Conservation (phyloP, 768 basidiomycete genomes). For the Austroboletus eburneus region DNA sequence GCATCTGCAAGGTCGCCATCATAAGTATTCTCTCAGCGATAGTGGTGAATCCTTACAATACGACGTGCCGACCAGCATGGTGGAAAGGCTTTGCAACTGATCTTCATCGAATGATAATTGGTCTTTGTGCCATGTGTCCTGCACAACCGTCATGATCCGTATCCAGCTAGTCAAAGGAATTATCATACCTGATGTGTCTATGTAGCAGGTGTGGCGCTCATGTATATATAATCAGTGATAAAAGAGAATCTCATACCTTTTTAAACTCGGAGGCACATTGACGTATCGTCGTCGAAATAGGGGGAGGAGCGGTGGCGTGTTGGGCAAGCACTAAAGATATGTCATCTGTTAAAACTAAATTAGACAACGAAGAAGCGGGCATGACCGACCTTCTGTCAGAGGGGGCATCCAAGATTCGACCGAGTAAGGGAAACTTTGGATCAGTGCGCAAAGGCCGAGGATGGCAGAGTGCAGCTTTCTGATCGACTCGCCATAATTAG, state of each 20-base stretch:
- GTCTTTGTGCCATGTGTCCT: constrained; percentile 93
- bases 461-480: constrained; percentile 84
- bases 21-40: constrained; percentile 10
- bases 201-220: constrained; percentile 2
- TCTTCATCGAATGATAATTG: constrained; percentile 85
- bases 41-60: constrained; percentile 55
- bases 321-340: constrained; percentile 56
- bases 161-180: not conserved
- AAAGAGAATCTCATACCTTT: constrained; percentile 48
- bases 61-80: constrained; percentile 87
- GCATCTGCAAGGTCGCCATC: constrained; percentile 17
- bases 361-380: not conserved
- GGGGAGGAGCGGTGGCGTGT: constrained; percentile 82
- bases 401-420: constrained; percentile 91
- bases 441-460: constrained; percentile 87
- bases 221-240: constrained; percentile 2
- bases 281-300: constrained; percentile 86
- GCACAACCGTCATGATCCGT: constrained; percentile 11
- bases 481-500: constrained; percentile 67
- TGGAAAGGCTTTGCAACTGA: constrained; percentile 79
- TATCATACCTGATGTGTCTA: constrained; percentile 59
- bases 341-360: not conserved
- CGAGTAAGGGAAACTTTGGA: constrained; percentile 94
- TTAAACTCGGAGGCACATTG: constrained; percentile 83
- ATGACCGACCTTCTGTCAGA: constrained; percentile 61